A percentile compares a stretch with the other conserved stretches of the same genome.
Conservation (phyloP, 495 filamentous ascomycete genomes). For the Entonaema liquescens region DNA sequence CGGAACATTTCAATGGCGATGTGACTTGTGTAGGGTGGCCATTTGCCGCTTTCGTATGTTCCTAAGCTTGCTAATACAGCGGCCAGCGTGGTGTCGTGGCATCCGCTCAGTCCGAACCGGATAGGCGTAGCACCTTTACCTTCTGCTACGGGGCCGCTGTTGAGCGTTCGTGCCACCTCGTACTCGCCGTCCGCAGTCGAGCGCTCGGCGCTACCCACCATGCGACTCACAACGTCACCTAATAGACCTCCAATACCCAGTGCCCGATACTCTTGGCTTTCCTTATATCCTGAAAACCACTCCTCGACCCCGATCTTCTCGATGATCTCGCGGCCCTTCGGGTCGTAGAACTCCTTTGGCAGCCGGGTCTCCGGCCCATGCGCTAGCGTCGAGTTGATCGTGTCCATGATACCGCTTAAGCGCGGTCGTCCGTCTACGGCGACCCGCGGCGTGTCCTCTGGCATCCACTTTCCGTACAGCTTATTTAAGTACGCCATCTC, state of each 20-base stretch:
- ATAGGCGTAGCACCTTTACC: constrained; percentile 66
- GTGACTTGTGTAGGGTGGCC: constrained; percentile 93
- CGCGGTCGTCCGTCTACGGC: constrained; percentile 85
- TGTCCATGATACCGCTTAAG: constrained; percentile 91
- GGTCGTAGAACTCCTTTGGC: constrained; percentile 88
- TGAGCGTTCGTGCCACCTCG: constrained; percentile 55
- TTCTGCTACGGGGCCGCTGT: constrained; percentile 51
- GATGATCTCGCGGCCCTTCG: constrained; percentile 71
- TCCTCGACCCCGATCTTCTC: constrained; percentile 87
- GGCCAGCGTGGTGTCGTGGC: constrained; percentile 94
- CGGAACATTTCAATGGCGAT: constrained; percentile 91
- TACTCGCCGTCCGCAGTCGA: constrained; percentile 65
- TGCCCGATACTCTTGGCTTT: constrained; percentile 83
- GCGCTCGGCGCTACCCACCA: constrained; percentile 76
- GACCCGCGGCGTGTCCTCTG: constrained; percentile 68
- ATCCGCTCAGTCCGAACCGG: constrained; percentile 75
- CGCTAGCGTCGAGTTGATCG: constrained; percentile 85
- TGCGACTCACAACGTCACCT: constrained; percentile 84
- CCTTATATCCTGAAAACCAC: constrained; percentile 89
- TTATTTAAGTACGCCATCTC: constrained; percentile 88
- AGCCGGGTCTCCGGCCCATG: constrained; percentile 82
- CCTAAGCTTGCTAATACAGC: constrained; percentile 80
- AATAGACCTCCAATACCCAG: constrained; percentile 86
- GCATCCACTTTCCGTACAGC: constrained; percentile 85
- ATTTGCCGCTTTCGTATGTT: constrained; percentile 73